Base-by-base conservation (phyloP, 2,329 filamentous ascomycete species). In the Pseudogymnoascus sp. region DNA sequence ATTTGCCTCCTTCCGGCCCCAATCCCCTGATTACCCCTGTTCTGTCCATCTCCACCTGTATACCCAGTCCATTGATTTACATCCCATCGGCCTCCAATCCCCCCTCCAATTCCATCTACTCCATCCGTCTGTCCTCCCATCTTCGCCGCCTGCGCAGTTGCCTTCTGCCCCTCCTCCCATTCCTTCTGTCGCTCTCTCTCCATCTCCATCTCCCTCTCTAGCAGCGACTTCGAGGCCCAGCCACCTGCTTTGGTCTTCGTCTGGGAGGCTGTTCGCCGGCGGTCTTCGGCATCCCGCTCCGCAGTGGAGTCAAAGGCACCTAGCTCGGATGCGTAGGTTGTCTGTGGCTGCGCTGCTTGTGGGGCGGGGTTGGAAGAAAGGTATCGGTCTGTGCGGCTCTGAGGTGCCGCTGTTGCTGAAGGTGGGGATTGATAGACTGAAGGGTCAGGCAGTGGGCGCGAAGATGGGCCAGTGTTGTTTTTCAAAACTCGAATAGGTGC, bases 1-100 rank as follows among this genome's bases (percentile, higher is more conserved):
- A 93, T 92, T 77, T 90, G 89, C 72, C 90, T 82, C 72, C 87
- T 80, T 0, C 86, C 86, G 0, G 86, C 85, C 42, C 90, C 88
- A 65, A 88, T 88, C 1, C 87, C 87, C 66, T 84, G 79, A 2
- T 73, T 73, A 1, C 86, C 87, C 66, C 81, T 82, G 71, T 91
- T 92, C 79, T 91, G 86, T 66, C 81, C 83, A 73, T 92, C 89
- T 1, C 90, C 89, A 3, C 89, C 88, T 16, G 87, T 89, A 71
- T 83, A 93, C 0, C 89, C 89, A 66, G 79, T 79, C 83, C 89
- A 91, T 75, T 91, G 88, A 63, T 86, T 83, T 10, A 91, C 86
- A 68, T 93, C 89, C 89, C 89, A 93, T 14, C 82, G 81, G 10
- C 89, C 85, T 1, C 81, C 83, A 26, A 87, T 78, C 0, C 88